Conservation (phyloP, 495 filamentous ascomycete genomes). For the Lindgomyces ingoldianus region DNA sequence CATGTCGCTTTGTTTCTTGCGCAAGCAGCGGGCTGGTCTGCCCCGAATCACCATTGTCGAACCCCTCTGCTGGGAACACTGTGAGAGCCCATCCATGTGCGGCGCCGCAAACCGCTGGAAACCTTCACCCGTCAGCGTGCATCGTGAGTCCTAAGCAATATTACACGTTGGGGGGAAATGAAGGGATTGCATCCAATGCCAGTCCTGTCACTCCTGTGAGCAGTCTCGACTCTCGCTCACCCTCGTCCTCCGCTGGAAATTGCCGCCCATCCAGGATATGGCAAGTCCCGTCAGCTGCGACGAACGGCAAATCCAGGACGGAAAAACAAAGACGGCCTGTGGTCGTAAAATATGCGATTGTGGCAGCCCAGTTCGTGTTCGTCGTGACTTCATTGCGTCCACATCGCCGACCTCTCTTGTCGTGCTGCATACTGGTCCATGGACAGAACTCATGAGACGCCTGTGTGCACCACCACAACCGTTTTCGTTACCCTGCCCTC, state of each 20-base stretch:
- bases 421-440: conserved; percentile 12
- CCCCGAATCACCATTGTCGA: not conserved
- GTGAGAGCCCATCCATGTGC: conserved; percentile 4
- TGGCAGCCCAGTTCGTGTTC: conserved; percentile 3
- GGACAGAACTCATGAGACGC: conserved; percentile 4
- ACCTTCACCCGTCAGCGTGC: not conserved
- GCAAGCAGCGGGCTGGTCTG: conserved; percentile 6
- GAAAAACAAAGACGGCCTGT: conserved; percentile 2
- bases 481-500: conserved; percentile 32
- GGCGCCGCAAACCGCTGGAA: not conserved
- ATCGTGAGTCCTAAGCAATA: not conserved
- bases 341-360: not conserved
- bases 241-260: conserved; percentile 26
- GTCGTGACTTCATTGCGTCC: conserved; percentile 4
- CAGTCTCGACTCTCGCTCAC: conserved; percentile 24
- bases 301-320: not conserved
- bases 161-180: not conserved
- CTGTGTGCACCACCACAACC: conserved; percentile 13
- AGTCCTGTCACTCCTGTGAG: not conserved
- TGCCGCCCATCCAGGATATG: conserved; percentile 14
- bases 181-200: not conserved
- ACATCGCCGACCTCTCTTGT: conserved; percentile 20
- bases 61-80: conserved; percentile 7
- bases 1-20: conserved; percentile 18
- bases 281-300: conserved; percentile 5